Percentiles rank a stretch among this genome's conserved stretches.
These are phyloP conservation scores for Clathrus columnatus DNA, from an alignment of 768 basidiomycete genomes.

Conservation along the genomic window DNA sequence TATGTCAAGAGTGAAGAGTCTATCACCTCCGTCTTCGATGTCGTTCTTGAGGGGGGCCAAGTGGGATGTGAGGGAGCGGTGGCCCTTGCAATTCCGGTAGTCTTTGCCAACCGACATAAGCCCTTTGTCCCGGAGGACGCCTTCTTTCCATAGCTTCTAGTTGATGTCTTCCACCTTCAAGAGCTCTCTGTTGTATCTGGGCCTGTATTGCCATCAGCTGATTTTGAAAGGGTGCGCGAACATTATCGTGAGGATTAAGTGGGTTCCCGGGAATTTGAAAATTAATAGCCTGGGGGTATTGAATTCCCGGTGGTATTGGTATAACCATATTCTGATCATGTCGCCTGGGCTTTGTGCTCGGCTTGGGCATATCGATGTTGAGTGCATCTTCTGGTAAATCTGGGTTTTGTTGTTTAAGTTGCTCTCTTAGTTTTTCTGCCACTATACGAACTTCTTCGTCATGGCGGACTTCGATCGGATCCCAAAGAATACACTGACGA, in stretches of 20 bases:
- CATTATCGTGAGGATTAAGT: too few species aligned
- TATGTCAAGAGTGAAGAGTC: too few species aligned
- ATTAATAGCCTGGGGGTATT: too few species aligned
- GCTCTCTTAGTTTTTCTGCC: constrained; percentile 54
- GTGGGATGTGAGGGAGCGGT: too few species aligned
- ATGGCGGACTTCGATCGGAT: constrained; percentile 55
- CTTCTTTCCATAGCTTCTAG: too few species aligned
- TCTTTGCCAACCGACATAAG: background rate
- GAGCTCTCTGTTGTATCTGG: background rate
- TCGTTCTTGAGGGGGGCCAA: too few species aligned
- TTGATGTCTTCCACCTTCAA: background rate
- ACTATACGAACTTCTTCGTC: constrained; percentile 64
- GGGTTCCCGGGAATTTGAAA: too few species aligned
- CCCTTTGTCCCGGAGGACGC: background rate
- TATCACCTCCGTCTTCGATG: too few species aligned
- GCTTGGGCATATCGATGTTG: constrained; percentile 51
- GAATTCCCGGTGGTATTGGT: too few species aligned
- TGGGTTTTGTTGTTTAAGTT: constrained; percentile 50
- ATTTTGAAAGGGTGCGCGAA: too few species aligned
- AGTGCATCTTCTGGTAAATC: constrained; percentile 53
- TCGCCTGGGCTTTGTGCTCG: background rate
- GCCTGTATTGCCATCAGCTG: background rate
- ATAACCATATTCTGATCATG: too few species aligned
- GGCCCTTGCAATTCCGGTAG: too few species aligned
- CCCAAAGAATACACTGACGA: constrained; percentile 54